Conservation (phyloP, 371 early-diverging fungal genomes). For the Rhizomucor miehei region DNA sequence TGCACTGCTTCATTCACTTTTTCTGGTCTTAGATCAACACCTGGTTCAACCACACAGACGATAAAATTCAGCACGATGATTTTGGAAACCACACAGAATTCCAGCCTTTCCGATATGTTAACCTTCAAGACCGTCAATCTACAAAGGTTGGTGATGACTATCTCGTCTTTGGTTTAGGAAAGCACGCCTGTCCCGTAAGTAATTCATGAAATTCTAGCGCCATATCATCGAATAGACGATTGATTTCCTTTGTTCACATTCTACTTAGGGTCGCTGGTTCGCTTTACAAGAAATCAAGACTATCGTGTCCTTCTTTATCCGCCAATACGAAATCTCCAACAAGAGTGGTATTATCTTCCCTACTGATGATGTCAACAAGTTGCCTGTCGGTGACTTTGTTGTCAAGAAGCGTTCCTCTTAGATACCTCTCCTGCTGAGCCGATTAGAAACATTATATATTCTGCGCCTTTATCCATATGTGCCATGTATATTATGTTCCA, state of each 20-base stretch:
- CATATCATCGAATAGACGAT: background rate
- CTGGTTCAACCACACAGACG: slow-evolving; percentile 18
- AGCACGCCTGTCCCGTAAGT: slow-evolving; percentile 24
- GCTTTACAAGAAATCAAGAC: slow-evolving; percentile 27
- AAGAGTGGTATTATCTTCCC: slow-evolving; percentile 9
- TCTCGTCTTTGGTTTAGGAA: slow-evolving; percentile 55
- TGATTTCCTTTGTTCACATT: background rate
- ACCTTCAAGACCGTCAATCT: slow-evolving; percentile 26
- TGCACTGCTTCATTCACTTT: no score
- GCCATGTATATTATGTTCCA: no score
- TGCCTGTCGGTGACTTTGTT: slow-evolving; percentile 5
- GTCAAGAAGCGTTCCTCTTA: slow-evolving; percentile 11
- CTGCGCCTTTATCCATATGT: no score
- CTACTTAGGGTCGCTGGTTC: slow-evolving; percentile 19
- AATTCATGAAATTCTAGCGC: background rate
- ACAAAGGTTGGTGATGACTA: slow-evolving; percentile 41
- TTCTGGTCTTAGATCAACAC: slow-evolving; percentile 27
- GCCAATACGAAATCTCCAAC: slow-evolving; percentile 13
- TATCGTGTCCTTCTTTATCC: slow-evolving; percentile 17
- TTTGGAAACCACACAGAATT: slow-evolving; percentile 23
- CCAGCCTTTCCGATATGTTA: slow-evolving; percentile 44
- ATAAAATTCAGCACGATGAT: slow-evolving; percentile 8
- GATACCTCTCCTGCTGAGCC: no score
- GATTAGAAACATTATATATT: no score
- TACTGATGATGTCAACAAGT: background rate